Evolutionary conservation across 2,329 filamentous ascomycete genomes (phyloP).

Genomic region (Geoglossum cookeanum): DNA sequence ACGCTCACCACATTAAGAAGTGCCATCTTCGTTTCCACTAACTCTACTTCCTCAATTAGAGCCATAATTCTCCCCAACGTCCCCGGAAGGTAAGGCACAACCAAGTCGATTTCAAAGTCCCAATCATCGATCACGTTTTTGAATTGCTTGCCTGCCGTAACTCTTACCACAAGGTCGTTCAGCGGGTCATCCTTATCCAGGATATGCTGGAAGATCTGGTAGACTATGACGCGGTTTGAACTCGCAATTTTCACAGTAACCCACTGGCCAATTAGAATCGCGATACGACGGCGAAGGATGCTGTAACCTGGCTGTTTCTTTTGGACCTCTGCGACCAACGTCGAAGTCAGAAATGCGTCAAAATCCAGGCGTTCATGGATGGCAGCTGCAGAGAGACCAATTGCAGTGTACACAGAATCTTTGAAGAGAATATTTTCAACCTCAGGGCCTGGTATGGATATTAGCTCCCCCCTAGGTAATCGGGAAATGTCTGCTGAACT

Average conservation of each 20-base stretch:
- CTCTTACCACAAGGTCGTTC: slow-evolving; percentile 82
- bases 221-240: slow-evolving; percentile 52
- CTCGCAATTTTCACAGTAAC: slow-evolving; percentile 56
- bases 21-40: slow-evolving; percentile 77
- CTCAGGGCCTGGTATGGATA: slow-evolving; percentile 24
- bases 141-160: slow-evolving; percentile 77
- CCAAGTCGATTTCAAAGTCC: slow-evolving; percentile 54
- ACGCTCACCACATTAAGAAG: slow-evolving; percentile 72
- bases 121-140: slow-evolving; percentile 67
- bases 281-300: slow-evolving; percentile 68
- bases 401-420: slow-evolving; percentile 84
- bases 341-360: slow-evolving; percentile 55
- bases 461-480: slow-evolving; percentile 10
- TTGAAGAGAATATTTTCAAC: slow-evolving; percentile 62
- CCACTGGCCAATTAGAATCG: slow-evolving; percentile 82
- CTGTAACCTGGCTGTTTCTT: slow-evolving; percentile 48
- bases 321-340: slow-evolving; percentile 63
- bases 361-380: slow-evolving; percentile 65
- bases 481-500: slow-evolving; percentile 16
- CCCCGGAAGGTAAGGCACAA: slow-evolving; percentile 57
- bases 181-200: slow-evolving; percentile 55
- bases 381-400: slow-evolving; percentile 67
- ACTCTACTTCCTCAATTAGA: slow-evolving; percentile 60
- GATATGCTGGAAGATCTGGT: slow-evolving; percentile 76
- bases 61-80: slow-evolving; percentile 55